Evolutionary conservation across 805 yeast genomes (phyloP), one percentile per base, ranked within the genome.

Genomic region (Candida argentea): DNA sequence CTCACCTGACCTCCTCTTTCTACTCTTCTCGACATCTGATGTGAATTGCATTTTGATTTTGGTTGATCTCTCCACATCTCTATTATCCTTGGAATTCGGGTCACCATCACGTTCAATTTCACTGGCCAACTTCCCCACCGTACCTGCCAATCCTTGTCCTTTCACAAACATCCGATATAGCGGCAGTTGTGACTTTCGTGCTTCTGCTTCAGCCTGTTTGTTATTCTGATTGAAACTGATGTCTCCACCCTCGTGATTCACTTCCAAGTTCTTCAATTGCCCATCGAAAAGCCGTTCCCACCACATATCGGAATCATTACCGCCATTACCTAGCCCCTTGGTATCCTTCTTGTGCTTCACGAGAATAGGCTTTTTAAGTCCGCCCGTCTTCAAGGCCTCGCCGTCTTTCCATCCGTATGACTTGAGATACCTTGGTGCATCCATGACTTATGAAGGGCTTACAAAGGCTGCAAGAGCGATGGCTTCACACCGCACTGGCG

Each of bases 221-320:
- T 38, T 39, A 22, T 68, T 70, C 36, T 73, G 81, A 15, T 61
- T 61, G 41, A 82, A 76, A 6, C 61, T 48, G 0, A 82, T 64
- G 1, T 44, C 52, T 1, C 59, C 59, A 18, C 9, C 7, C 3
- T 26, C 34, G 2, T 47, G 35, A 13, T 38, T 50, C 5, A 84
- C 83, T 33, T 82, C 85, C 28, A 91, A 50, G 6, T 73, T 70
- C 46, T 84, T 83, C 38, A 89, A 65, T 39, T 86, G 95, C 2
- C 95, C 95, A 52, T 89, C 96, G 57, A 91, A 91, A 25, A 89
- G 63, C 38, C 83, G 68, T 40, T 89, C 98, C 98, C 98, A 89
- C 98, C 98, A 89, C 25, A 84, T 79, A 38, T 83, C 94, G 10
- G 76, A 70, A 39, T 84, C 91, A 28, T 74, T 77, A 14, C 69